Percentiles rank a stretch among this genome's conserved stretches.
Conservation (phyloP, 371 early-diverging fungal genomes). For the Mucor irregularis region DNA sequence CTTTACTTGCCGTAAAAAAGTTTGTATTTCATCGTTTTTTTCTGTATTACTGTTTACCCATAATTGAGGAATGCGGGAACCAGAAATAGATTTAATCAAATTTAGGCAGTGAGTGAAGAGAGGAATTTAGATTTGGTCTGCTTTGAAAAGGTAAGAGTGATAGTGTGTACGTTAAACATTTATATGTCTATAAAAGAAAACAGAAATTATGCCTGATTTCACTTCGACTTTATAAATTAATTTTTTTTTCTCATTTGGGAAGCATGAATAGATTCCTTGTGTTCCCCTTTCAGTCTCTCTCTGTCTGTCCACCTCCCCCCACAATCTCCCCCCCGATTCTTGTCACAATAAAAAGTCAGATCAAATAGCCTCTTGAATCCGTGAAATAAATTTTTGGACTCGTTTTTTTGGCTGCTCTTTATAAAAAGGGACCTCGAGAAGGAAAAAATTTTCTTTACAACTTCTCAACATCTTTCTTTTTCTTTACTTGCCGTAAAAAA, state of each 20-base stretch:
- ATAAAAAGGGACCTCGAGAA: not conserved
- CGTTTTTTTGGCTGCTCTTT: not conserved
- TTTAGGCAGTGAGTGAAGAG: not conserved
- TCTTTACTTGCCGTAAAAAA: not conserved
- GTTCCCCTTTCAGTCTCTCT: too few relatives aligned
- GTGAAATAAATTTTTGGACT: not conserved
- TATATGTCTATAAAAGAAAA: not conserved
- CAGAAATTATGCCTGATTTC: not conserved
- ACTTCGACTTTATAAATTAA: not conserved
- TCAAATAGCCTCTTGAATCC: too few relatives aligned
- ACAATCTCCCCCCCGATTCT: too few relatives aligned
- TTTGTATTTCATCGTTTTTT: conserved; percentile 1
- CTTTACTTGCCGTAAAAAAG: not conserved
- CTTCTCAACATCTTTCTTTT: not conserved
- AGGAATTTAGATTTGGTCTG: conserved; percentile 8
- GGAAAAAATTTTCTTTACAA: not conserved
- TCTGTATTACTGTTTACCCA: too few relatives aligned
- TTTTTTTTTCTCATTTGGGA: too few relatives aligned
- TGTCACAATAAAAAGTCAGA: too few relatives aligned
- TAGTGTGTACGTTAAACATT: too few relatives aligned
- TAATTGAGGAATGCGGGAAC: too few relatives aligned
- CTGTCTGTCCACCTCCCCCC: too few relatives aligned
- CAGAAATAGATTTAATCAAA: not conserved
- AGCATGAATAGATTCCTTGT: too few relatives aligned
- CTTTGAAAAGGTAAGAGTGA: conserved; percentile 4